Evolutionary conservation across 768 basidiomycete species (phyloP).

Genomic region (Lactifluus hygrophoroides): DNA sequence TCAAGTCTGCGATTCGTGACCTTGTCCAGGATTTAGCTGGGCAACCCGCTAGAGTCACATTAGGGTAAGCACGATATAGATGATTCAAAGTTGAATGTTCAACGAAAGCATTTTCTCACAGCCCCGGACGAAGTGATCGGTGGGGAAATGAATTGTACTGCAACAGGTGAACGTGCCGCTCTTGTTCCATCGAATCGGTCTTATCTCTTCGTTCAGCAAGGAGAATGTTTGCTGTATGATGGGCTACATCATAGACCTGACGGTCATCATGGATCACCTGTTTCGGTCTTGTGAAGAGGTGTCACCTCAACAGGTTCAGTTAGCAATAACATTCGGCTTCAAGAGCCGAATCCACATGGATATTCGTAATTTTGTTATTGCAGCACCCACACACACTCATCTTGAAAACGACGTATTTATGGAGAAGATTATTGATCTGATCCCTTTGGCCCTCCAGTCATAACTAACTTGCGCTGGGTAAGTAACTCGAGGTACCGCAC

Average conservation of each 20-base stretch:
- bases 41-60: neutral
- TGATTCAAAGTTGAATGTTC: neutral
- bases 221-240: neutral
- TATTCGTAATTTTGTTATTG: neutral
- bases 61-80: neutral
- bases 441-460: neutral
- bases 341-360: neutral
- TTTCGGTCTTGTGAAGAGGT: neutral
- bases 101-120: neutral
- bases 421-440: neutral
- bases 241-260: constrained; percentile 10
- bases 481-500: neutral
- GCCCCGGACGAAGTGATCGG: neutral
- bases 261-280: neutral
- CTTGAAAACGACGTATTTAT: neutral
- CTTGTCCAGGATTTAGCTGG: neutral
- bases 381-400: neutral
- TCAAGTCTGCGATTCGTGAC: neutral
- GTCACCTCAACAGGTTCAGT: neutral
- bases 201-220: neutral
- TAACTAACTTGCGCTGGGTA: neutral
- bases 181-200: no score
- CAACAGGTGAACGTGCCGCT: neutral
- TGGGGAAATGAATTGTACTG: neutral
- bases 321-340: neutral